Evolutionary conservation across 2,329 filamentous ascomycete species (phyloP), one percentile per base, ranked within the genome.

Genomic region (Zymoseptoria ardabiliae): DNA sequence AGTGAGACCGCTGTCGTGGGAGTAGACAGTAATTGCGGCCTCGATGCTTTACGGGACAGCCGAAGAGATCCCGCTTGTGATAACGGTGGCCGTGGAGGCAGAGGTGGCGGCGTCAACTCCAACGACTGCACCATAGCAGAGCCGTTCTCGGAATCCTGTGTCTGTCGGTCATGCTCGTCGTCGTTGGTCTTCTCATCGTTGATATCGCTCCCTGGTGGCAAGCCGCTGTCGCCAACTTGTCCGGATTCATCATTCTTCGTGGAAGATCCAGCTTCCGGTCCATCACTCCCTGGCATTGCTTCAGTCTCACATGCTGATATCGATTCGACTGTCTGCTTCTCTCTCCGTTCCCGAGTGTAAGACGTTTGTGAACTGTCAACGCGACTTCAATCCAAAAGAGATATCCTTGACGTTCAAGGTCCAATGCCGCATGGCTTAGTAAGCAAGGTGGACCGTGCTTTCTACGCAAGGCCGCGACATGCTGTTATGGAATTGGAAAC

Each of bases 1-100:
- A 90, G 82, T 0, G 91, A 93, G 13, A 97, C 71, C 9, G 91
- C 91, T 0, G 91, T 97, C 3, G 92, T 97, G 53, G 93, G 85
- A 60, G 85, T 85, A 1, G 88, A 85, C 23, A 77, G 73, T 19
- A 81, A 68, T 58, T 75, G 72, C 22, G 78, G 77, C 56, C 73
- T 57, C 4, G 72, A 71, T 21, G 71, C 56, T 49, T 70, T 71
- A 23, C 73, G 73, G 3, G 72, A 69, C 10, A 73, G 61, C 51
- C 73, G 67, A 52, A 74, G 59, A 61, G 63, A 66, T 56, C 68
- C 58, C 57, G 66, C 48, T 55, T 66, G 61, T 45, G 60, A 54
- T 4, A 62, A 56, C 50, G 65, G 58, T 23, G 70, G 72, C 48
- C 74, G 68, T 17, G 74, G 72, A 8, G 73, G 74, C 17, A 75